These are phyloP conservation scores for Globisporangium cylindrosporum DNA, from an alignment of 352 stramenopile species.

Conservation along the genomic window DNA sequence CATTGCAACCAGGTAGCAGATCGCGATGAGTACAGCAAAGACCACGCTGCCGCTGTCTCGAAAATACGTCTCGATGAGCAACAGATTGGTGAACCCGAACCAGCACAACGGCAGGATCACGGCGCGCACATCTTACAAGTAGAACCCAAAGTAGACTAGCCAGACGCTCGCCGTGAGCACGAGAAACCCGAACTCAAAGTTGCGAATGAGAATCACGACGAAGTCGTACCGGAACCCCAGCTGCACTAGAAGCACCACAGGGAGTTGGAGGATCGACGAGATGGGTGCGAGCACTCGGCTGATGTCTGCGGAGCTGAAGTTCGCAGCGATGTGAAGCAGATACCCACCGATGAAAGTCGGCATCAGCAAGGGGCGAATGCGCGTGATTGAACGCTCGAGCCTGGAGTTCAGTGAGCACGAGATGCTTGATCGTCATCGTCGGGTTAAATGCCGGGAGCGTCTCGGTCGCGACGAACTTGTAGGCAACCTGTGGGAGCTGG, in stretches of 20 bases:
- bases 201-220: constrained; percentile 9
- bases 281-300: constrained; percentile 11
- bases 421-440: constrained; percentile 10
- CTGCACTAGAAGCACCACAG: constrained; percentile 2
- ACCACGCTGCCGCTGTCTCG: neutral
- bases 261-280: constrained; percentile 9
- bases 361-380: neutral
- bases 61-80: constrained; percentile 18
- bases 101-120: constrained; percentile 10
- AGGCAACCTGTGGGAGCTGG: neutral
- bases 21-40: constrained; percentile 1
- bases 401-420: neutral
- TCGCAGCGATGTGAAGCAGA: neutral
- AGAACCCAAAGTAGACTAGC: constrained; percentile 3
- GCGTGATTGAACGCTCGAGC: neutral
- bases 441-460: constrained; percentile 12
- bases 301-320: constrained; percentile 2
- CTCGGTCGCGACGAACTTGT: constrained; percentile 13
- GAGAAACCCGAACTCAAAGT: constrained; percentile 16
- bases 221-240: constrained; percentile 13
- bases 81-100: constrained; percentile 14
- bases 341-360: constrained; percentile 3
- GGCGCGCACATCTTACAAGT: constrained; percentile 5
- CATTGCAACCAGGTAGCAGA: constrained; percentile 7
- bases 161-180: constrained; percentile 7